Evolutionary conservation across 805 yeast genomes (phyloP).

Genomic region (Barnettozyma sp.): DNA sequence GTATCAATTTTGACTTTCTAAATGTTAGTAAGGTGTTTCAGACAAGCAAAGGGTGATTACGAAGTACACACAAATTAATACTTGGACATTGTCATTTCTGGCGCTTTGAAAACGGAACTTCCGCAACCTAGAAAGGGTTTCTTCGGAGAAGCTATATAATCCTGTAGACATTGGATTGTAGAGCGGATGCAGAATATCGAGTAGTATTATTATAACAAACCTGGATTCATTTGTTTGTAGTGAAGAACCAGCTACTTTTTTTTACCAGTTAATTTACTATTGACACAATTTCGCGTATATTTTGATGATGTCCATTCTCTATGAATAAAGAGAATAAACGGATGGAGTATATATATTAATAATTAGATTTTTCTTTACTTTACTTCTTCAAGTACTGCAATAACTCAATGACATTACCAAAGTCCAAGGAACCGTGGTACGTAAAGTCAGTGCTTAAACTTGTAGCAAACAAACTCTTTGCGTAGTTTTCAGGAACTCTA

Average conservation of each 20-base stretch:
- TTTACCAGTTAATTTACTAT: too few species aligned
- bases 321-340: too few species aligned
- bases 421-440: slow-evolving; percentile 23
- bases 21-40: slow-evolving; percentile 10
- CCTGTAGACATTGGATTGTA: slow-evolving; percentile 44
- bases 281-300: too few species aligned
- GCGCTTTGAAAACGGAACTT: slow-evolving; percentile 73
- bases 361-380: too few species aligned
- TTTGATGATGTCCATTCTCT: too few species aligned
- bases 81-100: slow-evolving; percentile 53
- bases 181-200: too few species aligned
- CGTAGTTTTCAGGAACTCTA: slow-evolving; percentile 82
- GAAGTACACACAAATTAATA: slow-evolving; percentile 44
- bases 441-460: slow-evolving; percentile 23
- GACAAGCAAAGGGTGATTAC: not conserved
- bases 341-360: too few species aligned
- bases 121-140: slow-evolving; percentile 50
- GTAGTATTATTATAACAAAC: too few species aligned
- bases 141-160: slow-evolving; percentile 56
- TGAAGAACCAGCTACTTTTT: too few species aligned
- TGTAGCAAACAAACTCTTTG: slow-evolving; percentile 66
- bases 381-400: slow-evolving; percentile 22
- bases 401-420: slow-evolving; percentile 24
- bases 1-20: slow-evolving; percentile 49
- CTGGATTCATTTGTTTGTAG: too few species aligned